These are phyloP conservation scores for Cyberlindnera xishuangbannaensis DNA, from an alignment of 805 yeast species.

Conservation along the genomic window DNA sequence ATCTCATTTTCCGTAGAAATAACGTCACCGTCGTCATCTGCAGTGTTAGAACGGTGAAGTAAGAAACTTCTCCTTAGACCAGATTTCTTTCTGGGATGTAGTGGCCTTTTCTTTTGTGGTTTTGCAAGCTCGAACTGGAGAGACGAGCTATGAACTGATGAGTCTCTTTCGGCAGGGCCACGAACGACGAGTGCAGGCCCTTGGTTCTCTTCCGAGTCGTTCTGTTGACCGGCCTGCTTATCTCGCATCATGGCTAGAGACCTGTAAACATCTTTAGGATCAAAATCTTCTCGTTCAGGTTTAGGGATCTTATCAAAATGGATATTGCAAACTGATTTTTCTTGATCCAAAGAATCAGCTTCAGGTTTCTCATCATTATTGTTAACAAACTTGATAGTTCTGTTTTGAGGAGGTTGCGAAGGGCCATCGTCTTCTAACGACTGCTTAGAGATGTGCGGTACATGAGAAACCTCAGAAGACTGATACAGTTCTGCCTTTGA, in stretches of 20 bases:
- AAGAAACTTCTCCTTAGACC: slow-evolving; percentile 17
- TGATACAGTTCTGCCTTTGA: slow-evolving; percentile 7
- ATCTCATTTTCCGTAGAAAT: slow-evolving; percentile 6
- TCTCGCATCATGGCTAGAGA: slow-evolving; percentile 78
- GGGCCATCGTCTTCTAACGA: slow-evolving; percentile 18
- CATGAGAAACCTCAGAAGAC: slow-evolving; percentile 5
- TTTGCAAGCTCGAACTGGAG: slow-evolving; percentile 25
- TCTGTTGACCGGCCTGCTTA: slow-evolving; percentile 32
- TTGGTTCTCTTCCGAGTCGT: slow-evolving; percentile 42
- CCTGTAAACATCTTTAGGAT: slow-evolving; percentile 79
- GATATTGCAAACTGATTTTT: slow-evolving; percentile 11
- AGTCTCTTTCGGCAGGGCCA: slow-evolving; percentile 71
- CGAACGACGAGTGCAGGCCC: slow-evolving; percentile 76
- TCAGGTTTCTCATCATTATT: background rate
- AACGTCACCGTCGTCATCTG: background rate
- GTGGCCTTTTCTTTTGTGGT: slow-evolving; percentile 14
- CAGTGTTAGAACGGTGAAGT: background rate
- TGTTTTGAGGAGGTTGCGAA: slow-evolving; percentile 6
- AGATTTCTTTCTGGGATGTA: slow-evolving; percentile 11
- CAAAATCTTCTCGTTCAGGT: slow-evolving; percentile 39
- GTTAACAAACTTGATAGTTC: slow-evolving; percentile 9
- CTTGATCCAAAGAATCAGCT: too few relatives aligned
- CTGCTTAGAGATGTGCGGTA: slow-evolving; percentile 22
- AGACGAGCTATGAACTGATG: slow-evolving; percentile 15
- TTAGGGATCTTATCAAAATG: slow-evolving; percentile 23